Evolutionary conservation across 306 rosid species (phyloP), one percentile per base, ranked within the genome.

Genomic region (Erythrophleum fordii): DNA sequence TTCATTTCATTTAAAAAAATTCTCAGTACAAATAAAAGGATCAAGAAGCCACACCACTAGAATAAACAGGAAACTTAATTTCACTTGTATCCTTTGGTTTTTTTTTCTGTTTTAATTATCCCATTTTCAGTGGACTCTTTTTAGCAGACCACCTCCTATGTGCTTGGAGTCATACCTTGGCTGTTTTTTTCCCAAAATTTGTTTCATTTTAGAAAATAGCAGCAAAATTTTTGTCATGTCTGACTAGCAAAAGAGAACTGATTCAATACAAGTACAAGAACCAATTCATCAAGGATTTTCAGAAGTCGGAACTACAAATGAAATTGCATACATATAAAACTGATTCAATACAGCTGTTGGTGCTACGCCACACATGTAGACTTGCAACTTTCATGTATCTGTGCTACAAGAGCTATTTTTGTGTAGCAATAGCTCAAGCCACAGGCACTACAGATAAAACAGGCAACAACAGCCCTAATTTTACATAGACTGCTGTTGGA

Each of bases 61-160:
- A 52, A 51, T 45, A 55, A 72, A 70, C 20, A 35, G n/a, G 35
- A 72, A 76, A 53, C 20, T 56, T 75, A 39, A 76, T 29, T 80
- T 77, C 70, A 44, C 71, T 71, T 45, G 41, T 34, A 41, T 34
- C 8, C 60, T 48, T 28, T 11, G 29, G 62, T 69, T 59, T 20
- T 17, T 44, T 66, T 58, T 51, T 71, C 10, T 4, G 1, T 46
- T 76, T 29, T 31, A 18, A 9, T 66, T 77, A 77, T 73, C 61
- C 64, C 5, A 35, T 28, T 51, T 58, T 22, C 55, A 61, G 23
- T 51, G 64, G 51, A 14, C 42, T 22, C 75, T 66, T 37, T 37
- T 69, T 60, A 72, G 44, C 75, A 75, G 31, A 31, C 22, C 25
- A 1, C 44, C 34, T 55, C 62, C 44, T 29, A 26, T 13, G 20